Evolutionary conservation across 192 early-diverging fungal species (phyloP).

Genomic region (Dispira simplex): DNA sequence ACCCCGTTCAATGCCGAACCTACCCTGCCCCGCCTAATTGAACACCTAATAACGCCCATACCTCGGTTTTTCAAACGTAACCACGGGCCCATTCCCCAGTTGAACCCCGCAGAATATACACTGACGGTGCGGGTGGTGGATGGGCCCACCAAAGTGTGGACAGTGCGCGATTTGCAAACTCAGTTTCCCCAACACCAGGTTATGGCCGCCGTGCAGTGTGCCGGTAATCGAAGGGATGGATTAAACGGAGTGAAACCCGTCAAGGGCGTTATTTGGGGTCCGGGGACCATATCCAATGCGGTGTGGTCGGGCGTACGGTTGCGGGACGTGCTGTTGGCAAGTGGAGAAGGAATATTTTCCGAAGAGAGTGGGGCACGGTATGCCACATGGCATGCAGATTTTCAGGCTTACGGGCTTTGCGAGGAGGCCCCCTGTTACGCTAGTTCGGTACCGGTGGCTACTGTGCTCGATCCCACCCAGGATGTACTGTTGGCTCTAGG

Average conservation of each 20-base stretch:
- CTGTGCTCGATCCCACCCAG: conserved; percentile 43
- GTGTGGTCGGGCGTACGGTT: conserved; percentile 64
- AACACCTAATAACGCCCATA: conserved; percentile 59
- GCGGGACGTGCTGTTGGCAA: conserved; percentile 49
- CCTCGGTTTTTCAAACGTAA: conserved; percentile 70
- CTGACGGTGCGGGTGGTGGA: conserved; percentile 36
- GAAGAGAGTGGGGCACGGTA: conserved; percentile 29
- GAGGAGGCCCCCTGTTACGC: conserved; percentile 63
- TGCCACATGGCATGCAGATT: conserved; percentile 35
- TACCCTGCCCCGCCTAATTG: conserved; percentile 34
- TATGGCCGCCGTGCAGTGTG: conserved; percentile 30
- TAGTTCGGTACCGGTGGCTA: conserved; percentile 47
- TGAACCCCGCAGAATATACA: conserved; percentile 34
- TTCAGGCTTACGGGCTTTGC: conserved; percentile 49
- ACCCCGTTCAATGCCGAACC: conserved; percentile 83
- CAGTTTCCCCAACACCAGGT: neutral
- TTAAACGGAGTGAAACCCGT: conserved; percentile 57
- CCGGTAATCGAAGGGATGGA: conserved; percentile 70
- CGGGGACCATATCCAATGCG: conserved; percentile 64
- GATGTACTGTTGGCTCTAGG: conserved; percentile 65
- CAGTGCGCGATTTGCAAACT: neutral
- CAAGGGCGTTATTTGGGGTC: conserved; percentile 69
- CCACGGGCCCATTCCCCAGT: conserved; percentile 75
- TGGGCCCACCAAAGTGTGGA: neutral
- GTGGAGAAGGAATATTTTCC: conserved; percentile 27